A percentile compares a stretch with the other conserved stretches of the same genome.
Conservation (phyloP, 1,284 basidiomycete genomes). For the Apiotrichum veenhuisii region DNA sequence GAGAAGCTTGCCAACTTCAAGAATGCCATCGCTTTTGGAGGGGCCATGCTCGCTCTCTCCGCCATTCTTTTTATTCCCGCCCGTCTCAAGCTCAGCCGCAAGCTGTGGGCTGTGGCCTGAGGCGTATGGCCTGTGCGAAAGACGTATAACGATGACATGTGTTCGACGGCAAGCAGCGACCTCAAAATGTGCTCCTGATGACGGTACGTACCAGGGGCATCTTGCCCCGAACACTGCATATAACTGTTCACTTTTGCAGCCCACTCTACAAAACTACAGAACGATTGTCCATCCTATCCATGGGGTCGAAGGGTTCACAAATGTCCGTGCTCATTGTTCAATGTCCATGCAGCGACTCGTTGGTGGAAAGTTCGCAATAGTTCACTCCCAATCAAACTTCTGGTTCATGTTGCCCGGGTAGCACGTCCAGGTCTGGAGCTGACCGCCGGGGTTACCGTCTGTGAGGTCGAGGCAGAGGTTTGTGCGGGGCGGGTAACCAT, state of each 20-base stretch:
- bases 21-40: slow-evolving; percentile 27
- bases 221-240: too few relatives aligned
- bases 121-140: neutral
- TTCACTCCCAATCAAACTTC: neutral
- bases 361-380: too few relatives aligned
- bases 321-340: too few relatives aligned
- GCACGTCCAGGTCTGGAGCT: neutral
- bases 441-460: neutral
- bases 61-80: slow-evolving; percentile 11
- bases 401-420: neutral
- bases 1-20: slow-evolving; percentile 25
- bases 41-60: slow-evolving; percentile 21
- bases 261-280: too few relatives aligned
- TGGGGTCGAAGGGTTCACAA: too few relatives aligned
- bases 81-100: slow-evolving; percentile 13
- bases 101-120: slow-evolving; percentile 15
- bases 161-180: too few relatives aligned
- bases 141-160: too few relatives aligned
- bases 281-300: too few relatives aligned
- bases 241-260: too few relatives aligned
- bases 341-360: neutral
- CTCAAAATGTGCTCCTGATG: too few relatives aligned
- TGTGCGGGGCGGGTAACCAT: neutral
- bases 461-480: neutral
- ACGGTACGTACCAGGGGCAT: too few relatives aligned